Evolutionary conservation across 169 alveolate species (phyloP).

Genomic region (Eimeria tenella): DNA sequence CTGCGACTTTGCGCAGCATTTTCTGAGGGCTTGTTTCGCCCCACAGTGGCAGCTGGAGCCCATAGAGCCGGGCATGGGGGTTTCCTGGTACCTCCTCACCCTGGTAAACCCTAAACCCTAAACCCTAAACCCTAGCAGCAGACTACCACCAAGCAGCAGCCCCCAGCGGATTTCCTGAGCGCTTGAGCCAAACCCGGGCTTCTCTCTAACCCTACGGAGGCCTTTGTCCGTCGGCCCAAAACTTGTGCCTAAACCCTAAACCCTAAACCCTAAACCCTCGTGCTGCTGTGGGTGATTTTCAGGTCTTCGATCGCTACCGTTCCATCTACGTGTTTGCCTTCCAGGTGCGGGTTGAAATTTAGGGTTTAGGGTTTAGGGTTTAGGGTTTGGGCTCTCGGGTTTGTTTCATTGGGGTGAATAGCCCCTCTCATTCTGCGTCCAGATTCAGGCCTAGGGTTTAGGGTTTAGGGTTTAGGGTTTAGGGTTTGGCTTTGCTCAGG

Average conservation of each 20-base stretch:
- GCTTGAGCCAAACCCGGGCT: no score
- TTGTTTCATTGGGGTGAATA: not conserved
- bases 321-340: constrained; percentile 22
- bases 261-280: not conserved
- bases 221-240: no score
- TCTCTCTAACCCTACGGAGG: no score
- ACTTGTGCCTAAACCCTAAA: not conserved
- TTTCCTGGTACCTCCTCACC: not conserved
- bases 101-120: constrained; percentile 47
- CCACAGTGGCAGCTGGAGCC: constrained; percentile 23
- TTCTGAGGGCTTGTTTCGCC: not conserved
- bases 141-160: no score
- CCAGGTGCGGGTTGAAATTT: not conserved
- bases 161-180: no score
- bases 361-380: constrained; percentile 8
- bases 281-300: constrained; percentile 1
- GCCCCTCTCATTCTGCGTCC: no score
- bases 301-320: constrained; percentile 22
- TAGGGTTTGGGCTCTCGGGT: constrained; percentile 28
- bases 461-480: constrained; percentile 24
- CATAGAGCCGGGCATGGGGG: not conserved
- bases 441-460: not conserved
- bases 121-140: constrained; percentile 55
- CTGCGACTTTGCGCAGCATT: not conserved
- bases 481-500: constrained; percentile 22